Evolutionary conservation across 345 rosid genomes (phyloP), one percentile per base, ranked within the genome.

Genomic region (Pistacia atlantica): DNA sequence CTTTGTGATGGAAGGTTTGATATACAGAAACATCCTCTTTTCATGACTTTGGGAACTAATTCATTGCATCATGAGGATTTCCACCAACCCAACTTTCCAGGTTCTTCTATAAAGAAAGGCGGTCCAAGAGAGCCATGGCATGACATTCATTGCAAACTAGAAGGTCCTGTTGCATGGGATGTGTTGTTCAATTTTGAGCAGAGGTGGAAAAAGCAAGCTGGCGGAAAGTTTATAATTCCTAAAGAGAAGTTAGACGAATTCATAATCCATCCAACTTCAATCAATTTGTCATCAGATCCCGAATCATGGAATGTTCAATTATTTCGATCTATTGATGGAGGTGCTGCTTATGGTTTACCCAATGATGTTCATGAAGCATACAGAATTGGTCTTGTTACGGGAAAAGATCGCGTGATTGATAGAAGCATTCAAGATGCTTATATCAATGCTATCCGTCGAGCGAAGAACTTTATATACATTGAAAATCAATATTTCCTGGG

Each of bases 81-180:
- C 89, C 91, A 95, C 66, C 98, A 95, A 70, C 98, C 97, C 0
- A 95, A 90, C 65, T 92, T 95, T 48, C 22, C 49, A 3, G 87
- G 87, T 1, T 65, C 97, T 20, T 90, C 95, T 0, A 84, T 93
- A 5, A 74, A 51, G 59, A 92, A 87, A 65, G 98, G 98, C 1
- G 98, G 98, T 76, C 98, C 98, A 0, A 84, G 98, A 64, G 97
- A 92, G 84, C 98, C 98, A 0, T 95, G 98, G 98, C 98, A 95
- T 51, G 98, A 95, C 78, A 84, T 92, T 69, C 98, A 95, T 45
- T 95, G 97, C 80, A 87, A 85, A 74, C 79, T 95, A 4, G 97
- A 95, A 75, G 98, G 98, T 62, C 93, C 97, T 18, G 87, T 86
- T 3, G 97, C 97, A 0, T 95, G 97, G 97, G 98, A 95, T 79